phyloP scores from a whole-genome alignment of 2,329 filamentous ascomycete genomes.

The Zymoseptoria crescenta region DNA sequence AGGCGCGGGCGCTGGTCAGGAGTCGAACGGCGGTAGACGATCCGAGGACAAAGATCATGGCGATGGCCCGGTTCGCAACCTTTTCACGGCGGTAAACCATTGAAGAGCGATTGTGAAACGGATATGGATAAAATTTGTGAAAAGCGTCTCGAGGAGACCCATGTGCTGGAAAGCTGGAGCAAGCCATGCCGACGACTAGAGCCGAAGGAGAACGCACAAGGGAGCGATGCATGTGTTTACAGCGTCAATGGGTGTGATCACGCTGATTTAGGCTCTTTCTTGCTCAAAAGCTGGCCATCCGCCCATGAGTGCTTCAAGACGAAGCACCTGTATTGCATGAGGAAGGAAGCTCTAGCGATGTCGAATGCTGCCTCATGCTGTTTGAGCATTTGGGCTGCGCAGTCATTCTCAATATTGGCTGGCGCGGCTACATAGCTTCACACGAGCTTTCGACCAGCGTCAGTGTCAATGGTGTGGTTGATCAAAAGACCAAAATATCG shows the following conservation, averaged over 20 bases:
- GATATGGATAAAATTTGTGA: background rate
- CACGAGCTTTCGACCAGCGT: background rate
- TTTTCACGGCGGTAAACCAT: conserved; percentile 3
- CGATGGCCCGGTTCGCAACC: background rate
- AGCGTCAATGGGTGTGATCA: too few species aligned
- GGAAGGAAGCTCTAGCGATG: background rate
- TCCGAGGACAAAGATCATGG: background rate
- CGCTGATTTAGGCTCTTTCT: too few species aligned
- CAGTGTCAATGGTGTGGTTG: background rate
- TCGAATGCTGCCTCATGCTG: background rate
- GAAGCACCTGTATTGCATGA: background rate
- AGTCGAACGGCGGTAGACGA: background rate
- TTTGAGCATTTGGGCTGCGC: background rate
- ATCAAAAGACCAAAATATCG: too few species aligned
- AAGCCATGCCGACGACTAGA: background rate
- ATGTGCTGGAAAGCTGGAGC: background rate
- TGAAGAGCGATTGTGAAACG: background rate
- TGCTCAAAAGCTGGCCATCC: background rate
- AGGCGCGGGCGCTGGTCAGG: background rate
- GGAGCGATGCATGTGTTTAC: background rate
- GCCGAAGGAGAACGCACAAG: background rate
- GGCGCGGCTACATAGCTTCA: background rate
- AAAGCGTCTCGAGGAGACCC: background rate
- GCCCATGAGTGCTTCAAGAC: background rate
- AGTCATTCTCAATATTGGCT: background rate